phyloP scores from a whole-genome alignment of 2,329 filamentous ascomycete species.

The Sporothrix euskadiensis region DNA sequence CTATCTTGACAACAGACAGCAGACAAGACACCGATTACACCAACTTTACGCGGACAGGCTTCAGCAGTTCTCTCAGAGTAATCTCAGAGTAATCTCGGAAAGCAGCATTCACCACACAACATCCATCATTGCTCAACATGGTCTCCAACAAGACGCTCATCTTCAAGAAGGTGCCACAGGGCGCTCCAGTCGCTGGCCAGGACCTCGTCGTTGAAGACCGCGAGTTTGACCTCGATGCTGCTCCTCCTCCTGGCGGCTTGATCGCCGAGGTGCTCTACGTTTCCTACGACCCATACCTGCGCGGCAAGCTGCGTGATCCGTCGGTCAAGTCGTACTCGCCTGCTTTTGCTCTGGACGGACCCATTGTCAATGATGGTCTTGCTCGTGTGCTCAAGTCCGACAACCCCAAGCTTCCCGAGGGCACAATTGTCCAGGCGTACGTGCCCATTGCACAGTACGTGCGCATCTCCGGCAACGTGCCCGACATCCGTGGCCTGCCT shows the following conservation, averaged over 20 bases:
- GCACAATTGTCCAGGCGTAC: conserved; percentile 63
- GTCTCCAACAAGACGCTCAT: conserved; percentile 68
- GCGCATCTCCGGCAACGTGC: conserved; percentile 46
- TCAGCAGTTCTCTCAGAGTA: neutral
- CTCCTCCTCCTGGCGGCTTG: conserved; percentile 65
- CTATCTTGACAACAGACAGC: neutral
- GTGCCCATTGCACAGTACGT: conserved; percentile 71
- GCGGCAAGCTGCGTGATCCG: conserved; percentile 72
- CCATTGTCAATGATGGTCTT: conserved; percentile 65
- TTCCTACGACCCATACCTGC: conserved; percentile 83
- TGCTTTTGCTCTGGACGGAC: conserved; percentile 60
- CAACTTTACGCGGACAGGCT: neutral
- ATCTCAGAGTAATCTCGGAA: neutral
- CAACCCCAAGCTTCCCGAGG: conserved; percentile 58
- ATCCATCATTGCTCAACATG: conserved; percentile 15
- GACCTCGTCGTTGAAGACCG: conserved; percentile 67
- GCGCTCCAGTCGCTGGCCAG: conserved; percentile 68
- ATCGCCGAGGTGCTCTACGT: conserved; percentile 69
- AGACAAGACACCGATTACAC: neutral
- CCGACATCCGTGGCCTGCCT: conserved; percentile 42
- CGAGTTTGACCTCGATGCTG: conserved; percentile 62
- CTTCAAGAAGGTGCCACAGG: conserved; percentile 68
- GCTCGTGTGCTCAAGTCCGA: conserved; percentile 71
- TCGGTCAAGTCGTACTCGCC: conserved; percentile 66
- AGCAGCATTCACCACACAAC: neutral